Evolutionary conservation across 371 early-diverging fungal genomes (phyloP).

Genomic region (Lichtheimia ramosa): DNA sequence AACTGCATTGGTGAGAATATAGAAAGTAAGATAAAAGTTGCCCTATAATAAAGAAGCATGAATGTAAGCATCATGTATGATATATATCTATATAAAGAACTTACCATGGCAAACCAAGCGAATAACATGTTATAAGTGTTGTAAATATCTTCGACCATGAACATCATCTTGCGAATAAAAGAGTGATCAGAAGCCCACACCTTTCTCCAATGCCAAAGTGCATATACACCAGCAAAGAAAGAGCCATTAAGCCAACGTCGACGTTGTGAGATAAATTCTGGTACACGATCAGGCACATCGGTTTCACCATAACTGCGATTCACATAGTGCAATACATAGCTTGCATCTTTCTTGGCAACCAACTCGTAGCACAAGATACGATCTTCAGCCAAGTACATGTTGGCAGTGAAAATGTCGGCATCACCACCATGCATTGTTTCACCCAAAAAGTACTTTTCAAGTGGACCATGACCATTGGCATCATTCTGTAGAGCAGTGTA

Average conservation of each 20-base stretch:
- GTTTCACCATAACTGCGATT: slow-evolving; percentile 78
- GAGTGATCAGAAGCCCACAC: slow-evolving; percentile 75
- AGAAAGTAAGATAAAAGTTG: slow-evolving; percentile 77
- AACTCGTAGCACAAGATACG: slow-evolving; percentile 89
- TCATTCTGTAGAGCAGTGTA: slow-evolving; percentile 84
- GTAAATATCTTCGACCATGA: slow-evolving; percentile 74
- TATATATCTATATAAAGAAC: slow-evolving; percentile 1
- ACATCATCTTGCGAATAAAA: slow-evolving; percentile 57
- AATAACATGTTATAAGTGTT: slow-evolving; percentile 71
- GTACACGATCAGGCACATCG: slow-evolving; percentile 83
- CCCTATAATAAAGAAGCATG: slow-evolving; percentile 49
- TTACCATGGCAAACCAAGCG: slow-evolving; percentile 74
- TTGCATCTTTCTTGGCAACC: slow-evolving; percentile 74
- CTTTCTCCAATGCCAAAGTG: slow-evolving; percentile 75
- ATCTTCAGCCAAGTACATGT: slow-evolving; percentile 85
- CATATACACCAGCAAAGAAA: slow-evolving; percentile 91
- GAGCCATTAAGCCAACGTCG: slow-evolving; percentile 95
- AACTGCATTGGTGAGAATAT: slow-evolving; percentile 52
- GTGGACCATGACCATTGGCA: slow-evolving; percentile 68
- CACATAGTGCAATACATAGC: slow-evolving; percentile 71
- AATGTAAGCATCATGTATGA: too few relatives aligned
- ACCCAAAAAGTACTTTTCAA: slow-evolving; percentile 91
- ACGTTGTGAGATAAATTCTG: slow-evolving; percentile 90
- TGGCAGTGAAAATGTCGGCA: slow-evolving; percentile 66
- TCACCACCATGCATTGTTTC: slow-evolving; percentile 84